A percentile compares a stretch with the other conserved stretches of the same genome.
These are phyloP conservation scores for Fraxinus albicans DNA, from an alignment of 305 asterid genomes.

Conservation along the genomic window DNA sequence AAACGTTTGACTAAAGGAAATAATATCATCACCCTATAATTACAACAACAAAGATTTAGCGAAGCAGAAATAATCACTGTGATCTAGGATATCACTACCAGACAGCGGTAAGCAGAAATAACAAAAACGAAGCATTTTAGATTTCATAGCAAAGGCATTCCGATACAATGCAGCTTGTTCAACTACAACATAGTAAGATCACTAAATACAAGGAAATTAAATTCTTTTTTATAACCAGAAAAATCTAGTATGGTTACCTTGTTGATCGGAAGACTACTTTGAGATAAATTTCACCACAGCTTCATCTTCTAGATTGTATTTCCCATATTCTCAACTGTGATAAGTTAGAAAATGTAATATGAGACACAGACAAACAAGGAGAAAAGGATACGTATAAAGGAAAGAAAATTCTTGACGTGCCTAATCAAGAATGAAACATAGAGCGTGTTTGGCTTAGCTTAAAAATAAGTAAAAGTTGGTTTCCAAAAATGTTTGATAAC, in stretches of 20 bases:
- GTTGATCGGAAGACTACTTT: conserved; percentile 23
- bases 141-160: not conserved
- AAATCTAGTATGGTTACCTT: conserved; percentile 25
- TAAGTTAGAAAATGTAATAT: conserved; percentile 1
- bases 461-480: not conserved
- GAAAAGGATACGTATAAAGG: not conserved
- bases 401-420: not conserved
- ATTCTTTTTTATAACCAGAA: not conserved
- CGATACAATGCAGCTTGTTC: conserved; percentile 10
- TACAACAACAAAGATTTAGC: not conserved
- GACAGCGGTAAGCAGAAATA: not conserved
- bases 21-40: not conserved
- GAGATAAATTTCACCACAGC: conserved; percentile 12
- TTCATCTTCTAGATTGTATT: not conserved
- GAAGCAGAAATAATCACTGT: not conserved
- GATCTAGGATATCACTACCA: not conserved
- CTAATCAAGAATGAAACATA: not conserved
- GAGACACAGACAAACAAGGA: conserved; percentile 12
- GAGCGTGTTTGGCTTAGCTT: not conserved
- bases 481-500: not conserved
- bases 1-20: not conserved
- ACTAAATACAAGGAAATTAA: conserved; percentile 21
- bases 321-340: conserved; percentile 13
- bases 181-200: conserved; percentile 29
- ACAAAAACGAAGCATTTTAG: not conserved